phyloP scores from a whole-genome alignment of 148 eudicot genomes.

The Nepenthes mirabilis region DNA sequence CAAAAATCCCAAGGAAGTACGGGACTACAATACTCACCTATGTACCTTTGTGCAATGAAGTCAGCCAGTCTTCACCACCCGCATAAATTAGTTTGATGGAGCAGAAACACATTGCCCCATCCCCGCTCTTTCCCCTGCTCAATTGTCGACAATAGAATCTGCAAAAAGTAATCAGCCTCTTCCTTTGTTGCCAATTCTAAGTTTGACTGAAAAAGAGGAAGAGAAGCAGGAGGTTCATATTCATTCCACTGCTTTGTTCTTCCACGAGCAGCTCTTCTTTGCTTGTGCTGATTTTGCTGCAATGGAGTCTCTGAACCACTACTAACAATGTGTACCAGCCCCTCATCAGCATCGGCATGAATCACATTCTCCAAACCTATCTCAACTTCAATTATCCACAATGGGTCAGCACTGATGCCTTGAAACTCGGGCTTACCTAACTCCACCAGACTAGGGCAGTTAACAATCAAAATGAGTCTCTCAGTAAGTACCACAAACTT shows the following conservation, averaged over 20 bases:
- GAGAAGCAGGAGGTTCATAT: conserved; percentile 25
- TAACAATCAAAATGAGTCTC: conserved; percentile 45
- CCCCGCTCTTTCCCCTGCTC: conserved; percentile 68
- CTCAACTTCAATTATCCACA: conserved; percentile 57
- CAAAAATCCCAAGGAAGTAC: too few species aligned
- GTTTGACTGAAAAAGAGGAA: conserved; percentile 68
- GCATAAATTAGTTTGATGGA: conserved; percentile 72
- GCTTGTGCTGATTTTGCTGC: conserved; percentile 39
- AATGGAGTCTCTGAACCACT: conserved; percentile 48
- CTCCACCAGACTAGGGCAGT: conserved; percentile 48
- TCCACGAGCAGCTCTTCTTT: conserved; percentile 19
- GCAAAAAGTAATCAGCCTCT: conserved; percentile 58
- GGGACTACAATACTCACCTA: too few species aligned
- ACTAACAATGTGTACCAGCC: conserved; percentile 70
- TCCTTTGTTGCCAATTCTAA: conserved; percentile 48
- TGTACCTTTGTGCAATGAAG: too few species aligned
- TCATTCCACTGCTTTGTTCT: conserved; percentile 34
- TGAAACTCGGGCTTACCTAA: conserved; percentile 49
- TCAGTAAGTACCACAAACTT: conserved; percentile 50
- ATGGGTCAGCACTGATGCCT: conserved; percentile 69
- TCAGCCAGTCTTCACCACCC: neutral
- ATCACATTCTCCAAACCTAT: conserved; percentile 71
- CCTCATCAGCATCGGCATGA: conserved; percentile 46
- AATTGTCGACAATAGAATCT: conserved; percentile 37
- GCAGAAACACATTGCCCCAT: conserved; percentile 53